phyloP scores from a whole-genome alignment of 169 alveolate genomes.

The Plasmodium gallinaceum region DNA sequence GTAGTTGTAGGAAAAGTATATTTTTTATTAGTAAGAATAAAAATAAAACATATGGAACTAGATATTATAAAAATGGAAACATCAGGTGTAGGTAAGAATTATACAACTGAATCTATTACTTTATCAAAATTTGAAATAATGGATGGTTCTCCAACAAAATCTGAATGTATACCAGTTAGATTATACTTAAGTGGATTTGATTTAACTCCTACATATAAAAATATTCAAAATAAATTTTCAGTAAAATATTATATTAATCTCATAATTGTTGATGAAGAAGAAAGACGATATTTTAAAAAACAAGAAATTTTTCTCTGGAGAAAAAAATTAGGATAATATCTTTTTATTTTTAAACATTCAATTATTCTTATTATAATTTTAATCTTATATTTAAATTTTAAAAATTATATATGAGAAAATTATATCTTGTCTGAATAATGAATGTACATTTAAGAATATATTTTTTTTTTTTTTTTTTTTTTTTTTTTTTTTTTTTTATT shows the following conservation, averaged over 20 bases:
- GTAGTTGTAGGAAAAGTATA: slow-evolving; percentile 97
- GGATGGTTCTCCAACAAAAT: slow-evolving; percentile 99
- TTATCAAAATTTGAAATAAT: slow-evolving; percentile 98
- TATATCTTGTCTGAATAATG: too few species aligned
- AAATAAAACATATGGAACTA: slow-evolving; percentile 98
- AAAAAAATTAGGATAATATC: slow-evolving; percentile 90
- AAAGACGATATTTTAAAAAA: slow-evolving; percentile 93
- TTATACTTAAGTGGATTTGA: slow-evolving; percentile 97
- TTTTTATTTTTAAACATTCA: too few species aligned
- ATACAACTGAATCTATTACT: slow-evolving; percentile 95
- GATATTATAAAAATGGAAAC: slow-evolving; percentile 86
- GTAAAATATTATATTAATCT: slow-evolving; percentile 97
- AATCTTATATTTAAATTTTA: too few species aligned
- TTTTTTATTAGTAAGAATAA: slow-evolving; percentile 97
- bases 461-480: too few species aligned
- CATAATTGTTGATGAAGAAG: slow-evolving; percentile 99
- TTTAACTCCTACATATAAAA: slow-evolving; percentile 98
- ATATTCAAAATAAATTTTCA: slow-evolving; percentile 95
- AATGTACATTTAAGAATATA: too few species aligned
- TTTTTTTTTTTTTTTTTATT: too few species aligned
- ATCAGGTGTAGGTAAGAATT: slow-evolving; percentile 76
- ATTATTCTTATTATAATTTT: too few species aligned
- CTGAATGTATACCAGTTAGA: slow-evolving; percentile 97
- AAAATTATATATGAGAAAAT: too few species aligned
- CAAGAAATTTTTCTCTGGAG: slow-evolving; percentile 98